Evolutionary conservation across 108 stramenopile species (phyloP), one percentile per base, ranked within the genome.

Genomic region (Stephanodiscus minutulus): DNA sequence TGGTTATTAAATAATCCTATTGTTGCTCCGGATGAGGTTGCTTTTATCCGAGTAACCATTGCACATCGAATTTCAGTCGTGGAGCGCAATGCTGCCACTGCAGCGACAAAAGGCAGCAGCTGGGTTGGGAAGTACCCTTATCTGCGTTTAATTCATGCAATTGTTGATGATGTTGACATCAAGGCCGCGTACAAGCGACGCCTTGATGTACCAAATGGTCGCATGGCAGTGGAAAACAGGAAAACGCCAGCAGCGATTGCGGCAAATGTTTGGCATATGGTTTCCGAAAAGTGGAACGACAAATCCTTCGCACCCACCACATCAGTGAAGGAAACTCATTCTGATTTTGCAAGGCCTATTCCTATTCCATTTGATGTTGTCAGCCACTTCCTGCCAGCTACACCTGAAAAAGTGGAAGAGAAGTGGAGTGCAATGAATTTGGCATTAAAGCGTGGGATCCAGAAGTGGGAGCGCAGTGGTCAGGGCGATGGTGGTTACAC

Each of bases 401-500:
- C 17, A 1, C 50, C 50, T 3, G 50, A 52, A 52, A 39, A 39
- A 39, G 39, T 39, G 7, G 39, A 39, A 11, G 39, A 39, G 39
- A 39, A 39, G 39, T 39, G 39, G 39, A 39, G 9, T 8, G 7
- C 39, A 1, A 39, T 39, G 39, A 39, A 39, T 39, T 39, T 8
- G 50, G 50, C 50, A 6, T 18, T 52, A 1, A 52, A 52, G 50
- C 2, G 50, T 20, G 50, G 13, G 20, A 52, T 52, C 4, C 9
- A 5, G 5, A 52, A 52, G 18, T 52, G 50, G 50, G 50, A 52
- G 50, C 50, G 50, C 24, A 52, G 17, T 52, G 50, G 50, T 7
- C 50, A 52, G 50, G 50, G 18, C 8, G 50, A 52, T 52, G 50
- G 50, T 52, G 50, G 50, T 3, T 52, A 52, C 50, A 24, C 50